phyloP scores from a whole-genome alignment of 164 flowering plant species.

The Chimonanthus salicifolius region DNA sequence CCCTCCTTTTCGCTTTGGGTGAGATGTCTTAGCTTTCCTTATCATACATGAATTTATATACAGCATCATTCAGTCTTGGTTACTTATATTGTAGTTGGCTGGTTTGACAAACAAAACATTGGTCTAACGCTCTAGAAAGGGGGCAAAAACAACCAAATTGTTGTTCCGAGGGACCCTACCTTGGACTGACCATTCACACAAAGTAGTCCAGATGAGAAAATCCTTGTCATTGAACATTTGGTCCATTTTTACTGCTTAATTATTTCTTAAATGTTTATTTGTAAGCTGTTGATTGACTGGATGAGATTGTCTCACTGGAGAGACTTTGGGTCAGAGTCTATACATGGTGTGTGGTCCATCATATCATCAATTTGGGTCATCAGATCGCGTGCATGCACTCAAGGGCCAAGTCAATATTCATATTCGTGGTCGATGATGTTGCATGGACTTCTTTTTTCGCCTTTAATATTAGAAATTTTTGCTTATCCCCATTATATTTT shows the following conservation, averaged over 20 bases:
- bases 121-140: background rate
- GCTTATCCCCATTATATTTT: too few species aligned
- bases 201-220: too few species aligned
- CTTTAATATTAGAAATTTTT: too few species aligned
- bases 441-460: background rate
- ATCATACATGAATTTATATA: too few species aligned
- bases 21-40: constrained; percentile 15
- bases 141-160: background rate
- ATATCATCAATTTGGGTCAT: background rate
- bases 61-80: background rate
- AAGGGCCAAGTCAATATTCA: background rate
- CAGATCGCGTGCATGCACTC: background rate
- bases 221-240: too few species aligned
- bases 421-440: background rate
- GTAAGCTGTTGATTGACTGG: background rate
- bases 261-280: too few species aligned
- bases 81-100: too few species aligned
- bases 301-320: background rate
- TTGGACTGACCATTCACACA: background rate
- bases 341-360: background rate
- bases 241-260: too few species aligned
- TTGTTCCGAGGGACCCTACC: background rate
- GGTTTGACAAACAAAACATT: too few species aligned
- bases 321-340: background rate
- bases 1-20: constrained; percentile 99